Percentiles rank a stretch among this genome's conserved stretches.
Conservation (phyloP, 768 basidiomycete species). For the Hygrophorus pudorinus region DNA sequence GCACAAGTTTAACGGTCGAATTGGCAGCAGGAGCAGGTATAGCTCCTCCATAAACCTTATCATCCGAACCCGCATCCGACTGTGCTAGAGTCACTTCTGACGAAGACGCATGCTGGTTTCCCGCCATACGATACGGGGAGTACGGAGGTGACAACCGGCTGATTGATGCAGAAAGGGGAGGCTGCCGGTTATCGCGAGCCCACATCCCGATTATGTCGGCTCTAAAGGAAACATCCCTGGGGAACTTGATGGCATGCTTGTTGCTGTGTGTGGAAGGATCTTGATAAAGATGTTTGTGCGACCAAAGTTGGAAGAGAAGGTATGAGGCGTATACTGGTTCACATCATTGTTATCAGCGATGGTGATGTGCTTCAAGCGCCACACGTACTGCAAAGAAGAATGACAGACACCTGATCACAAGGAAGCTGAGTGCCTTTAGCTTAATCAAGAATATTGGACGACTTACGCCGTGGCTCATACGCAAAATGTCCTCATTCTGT, state of each 20-base stretch:
- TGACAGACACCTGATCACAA: conserved; percentile 52
- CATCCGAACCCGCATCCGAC: conserved; percentile 6
- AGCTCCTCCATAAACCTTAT: conserved; percentile 2
- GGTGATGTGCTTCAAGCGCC: not conserved
- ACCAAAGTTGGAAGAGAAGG: conserved; percentile 27
- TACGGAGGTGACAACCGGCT: not conserved
- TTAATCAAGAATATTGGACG: not conserved
- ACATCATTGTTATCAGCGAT: conserved; percentile 2
- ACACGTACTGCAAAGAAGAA: conserved; percentile 62
- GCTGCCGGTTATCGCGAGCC: not conserved
- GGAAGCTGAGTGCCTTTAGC: not conserved
- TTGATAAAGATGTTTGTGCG: conserved; percentile 63
- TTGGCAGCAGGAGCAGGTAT: conserved; percentile 9
- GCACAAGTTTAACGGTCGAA: conserved; percentile 2
- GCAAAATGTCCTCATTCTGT: conserved; percentile 43
- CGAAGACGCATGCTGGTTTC: not conserved
- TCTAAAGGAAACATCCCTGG: conserved; percentile 11
- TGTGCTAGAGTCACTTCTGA: conserved; percentile 3
- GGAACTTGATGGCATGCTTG: conserved; percentile 30
- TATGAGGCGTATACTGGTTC: conserved; percentile 46
- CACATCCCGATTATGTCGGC: not conserved
- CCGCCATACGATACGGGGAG: not conserved
- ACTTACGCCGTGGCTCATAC: conserved; percentile 71
- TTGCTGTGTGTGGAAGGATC: conserved; percentile 21
- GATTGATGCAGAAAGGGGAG: not conserved